phyloP scores from a whole-genome alignment of 2,329 filamentous ascomycete species.

The Aureobasidium mangrovei region DNA sequence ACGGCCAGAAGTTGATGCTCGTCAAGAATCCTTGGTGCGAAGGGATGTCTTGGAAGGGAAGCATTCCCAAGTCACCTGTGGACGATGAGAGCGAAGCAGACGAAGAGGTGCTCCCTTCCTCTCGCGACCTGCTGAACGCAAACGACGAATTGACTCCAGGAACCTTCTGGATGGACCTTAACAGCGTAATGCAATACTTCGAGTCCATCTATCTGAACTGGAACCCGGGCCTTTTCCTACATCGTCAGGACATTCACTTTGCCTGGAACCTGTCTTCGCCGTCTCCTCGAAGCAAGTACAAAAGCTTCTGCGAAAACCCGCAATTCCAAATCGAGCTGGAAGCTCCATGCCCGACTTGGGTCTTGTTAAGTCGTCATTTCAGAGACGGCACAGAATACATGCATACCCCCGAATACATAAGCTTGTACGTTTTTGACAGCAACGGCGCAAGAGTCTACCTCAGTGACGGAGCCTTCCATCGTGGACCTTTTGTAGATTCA shows the following conservation, averaged over 20 bases:
- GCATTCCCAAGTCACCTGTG: slow-evolving; percentile 14
- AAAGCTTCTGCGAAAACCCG: slow-evolving; percentile 61
- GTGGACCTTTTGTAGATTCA: slow-evolving; percentile 84
- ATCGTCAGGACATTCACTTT: slow-evolving; percentile 85
- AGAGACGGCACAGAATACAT: slow-evolving; percentile 34
- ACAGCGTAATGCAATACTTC: slow-evolving; percentile 83
- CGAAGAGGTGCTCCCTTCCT: slow-evolving; percentile 22
- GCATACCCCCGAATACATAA: slow-evolving; percentile 64
- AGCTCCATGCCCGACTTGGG: slow-evolving; percentile 60
- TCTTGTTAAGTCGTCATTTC: slow-evolving; percentile 81
- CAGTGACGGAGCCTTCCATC: slow-evolving; percentile 60
- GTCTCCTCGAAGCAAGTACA: slow-evolving; percentile 48
- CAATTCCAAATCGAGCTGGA: slow-evolving; percentile 49
- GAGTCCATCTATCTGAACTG: slow-evolving; percentile 96
- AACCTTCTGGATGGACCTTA: slow-evolving; percentile 89
- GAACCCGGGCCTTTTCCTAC: slow-evolving; percentile 76
- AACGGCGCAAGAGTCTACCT: slow-evolving; percentile 64
- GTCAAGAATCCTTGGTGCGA: slow-evolving; percentile 96
- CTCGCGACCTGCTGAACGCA: slow-evolving; percentile 28
- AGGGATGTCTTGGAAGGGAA: slow-evolving; percentile 63
- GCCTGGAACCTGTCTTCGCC: slow-evolving; percentile 56
- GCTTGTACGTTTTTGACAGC: slow-evolving; percentile 70
- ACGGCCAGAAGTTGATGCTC: slow-evolving; percentile 58
- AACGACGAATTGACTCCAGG: slow-evolving; percentile 47
- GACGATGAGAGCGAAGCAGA: slow-evolving; percentile 17